Percentiles rank a stretch among this genome's conserved stretches.
These are phyloP conservation scores for Salix viminalis DNA, from an alignment of 345 rosid species.

Conservation along the genomic window DNA sequence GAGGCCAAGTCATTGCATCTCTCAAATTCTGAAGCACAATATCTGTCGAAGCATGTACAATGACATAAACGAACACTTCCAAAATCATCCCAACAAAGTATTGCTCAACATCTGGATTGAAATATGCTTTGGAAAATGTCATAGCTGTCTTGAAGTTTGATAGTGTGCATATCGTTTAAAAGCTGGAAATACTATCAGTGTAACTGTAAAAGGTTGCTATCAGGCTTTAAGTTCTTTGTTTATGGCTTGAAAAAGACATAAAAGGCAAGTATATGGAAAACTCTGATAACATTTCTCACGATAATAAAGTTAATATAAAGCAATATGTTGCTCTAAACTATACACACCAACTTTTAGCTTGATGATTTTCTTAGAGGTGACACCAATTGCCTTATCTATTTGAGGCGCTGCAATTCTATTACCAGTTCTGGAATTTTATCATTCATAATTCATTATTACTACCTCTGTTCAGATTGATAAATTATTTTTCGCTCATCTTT, in stretches of 20 bases:
- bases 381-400: no score
- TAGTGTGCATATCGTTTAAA: no score
- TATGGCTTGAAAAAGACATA: no score
- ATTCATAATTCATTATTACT: background rate
- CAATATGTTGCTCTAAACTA: background rate
- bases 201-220: no score
- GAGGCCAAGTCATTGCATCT: constrained; percentile 13
- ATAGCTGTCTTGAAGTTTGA: no score
- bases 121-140: background rate
- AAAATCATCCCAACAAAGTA: background rate
- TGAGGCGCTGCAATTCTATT: background rate
- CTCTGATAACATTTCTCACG: background rate
- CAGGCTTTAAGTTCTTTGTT: no score
- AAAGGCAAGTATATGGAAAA: background rate
- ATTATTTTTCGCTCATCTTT: background rate
- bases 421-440: background rate
- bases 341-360: background rate
- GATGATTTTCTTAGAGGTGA: background rate
- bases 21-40: constrained; percentile 17
- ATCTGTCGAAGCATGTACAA: background rate
- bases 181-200: no score
- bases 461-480: background rate
- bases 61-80: background rate
- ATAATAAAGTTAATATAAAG: no score
- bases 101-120: background rate